These are phyloP conservation scores for Phytophthora constricta DNA, from an alignment of 352 stramenopile genomes.

Conservation along the genomic window DNA sequence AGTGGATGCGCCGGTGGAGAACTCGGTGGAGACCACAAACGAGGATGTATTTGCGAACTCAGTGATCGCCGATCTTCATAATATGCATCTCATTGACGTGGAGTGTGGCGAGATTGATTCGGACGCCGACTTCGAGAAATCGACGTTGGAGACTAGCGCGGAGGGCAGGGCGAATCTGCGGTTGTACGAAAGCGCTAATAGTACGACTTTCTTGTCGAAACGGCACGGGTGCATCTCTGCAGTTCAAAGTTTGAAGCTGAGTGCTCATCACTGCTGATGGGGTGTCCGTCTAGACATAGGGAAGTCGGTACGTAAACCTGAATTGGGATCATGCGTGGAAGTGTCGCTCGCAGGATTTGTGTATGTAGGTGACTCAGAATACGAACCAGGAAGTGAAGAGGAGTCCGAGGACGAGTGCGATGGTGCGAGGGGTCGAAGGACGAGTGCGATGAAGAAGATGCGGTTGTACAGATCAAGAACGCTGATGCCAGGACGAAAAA, in stretches of 20 bases:
- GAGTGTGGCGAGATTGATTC: not conserved
- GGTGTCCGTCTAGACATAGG: not conserved
- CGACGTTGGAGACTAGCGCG: too few relatives aligned
- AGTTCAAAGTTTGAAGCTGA: not conserved
- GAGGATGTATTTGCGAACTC: not conserved
- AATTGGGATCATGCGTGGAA: too few relatives aligned
- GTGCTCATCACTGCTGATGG: not conserved
- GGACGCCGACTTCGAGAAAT: not conserved
- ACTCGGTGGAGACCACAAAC: not conserved
- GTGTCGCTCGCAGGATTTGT: too few relatives aligned
- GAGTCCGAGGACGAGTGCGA: not conserved
- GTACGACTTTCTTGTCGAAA: not conserved
- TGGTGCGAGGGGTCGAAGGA: not conserved
- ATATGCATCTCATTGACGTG: not conserved
- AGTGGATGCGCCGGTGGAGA: not conserved
- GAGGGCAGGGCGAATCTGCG: too few relatives aligned
- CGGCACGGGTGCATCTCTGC: not conserved
- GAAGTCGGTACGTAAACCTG: not conserved
- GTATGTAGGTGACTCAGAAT: not conserved
- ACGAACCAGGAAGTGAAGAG: not conserved
- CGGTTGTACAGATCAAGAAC: not conserved
- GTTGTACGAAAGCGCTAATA: too few relatives aligned
- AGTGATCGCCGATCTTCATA: not conserved
- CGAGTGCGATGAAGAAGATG: not conserved
- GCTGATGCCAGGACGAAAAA: too few relatives aligned